A percentile compares a stretch with the other conserved stretches of the same genome.
phyloP scores from a whole-genome alignment of 139 green algal genomes.

The Asterochloris erici region DNA sequence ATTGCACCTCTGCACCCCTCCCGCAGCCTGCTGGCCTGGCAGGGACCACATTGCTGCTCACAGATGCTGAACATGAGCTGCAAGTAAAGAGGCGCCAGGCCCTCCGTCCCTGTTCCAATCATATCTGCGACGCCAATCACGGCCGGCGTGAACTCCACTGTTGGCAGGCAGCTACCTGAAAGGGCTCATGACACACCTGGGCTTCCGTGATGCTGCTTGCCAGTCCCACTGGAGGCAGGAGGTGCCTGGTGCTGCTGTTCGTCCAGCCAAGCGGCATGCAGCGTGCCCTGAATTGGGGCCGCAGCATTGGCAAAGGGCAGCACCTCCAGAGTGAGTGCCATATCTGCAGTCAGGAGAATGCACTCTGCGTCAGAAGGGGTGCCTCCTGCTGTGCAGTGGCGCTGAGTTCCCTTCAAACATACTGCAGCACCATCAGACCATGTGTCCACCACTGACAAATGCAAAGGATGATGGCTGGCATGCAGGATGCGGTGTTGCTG shows the following conservation, averaged over 20 bases:
- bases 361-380: neutral
- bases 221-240: neutral
- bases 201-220: neutral
- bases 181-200: neutral
- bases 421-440: too few relatives aligned
- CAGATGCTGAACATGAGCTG: too few relatives aligned
- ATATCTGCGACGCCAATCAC: neutral
- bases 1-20: too few relatives aligned
- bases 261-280: neutral
- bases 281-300: slow-evolving; percentile 16
- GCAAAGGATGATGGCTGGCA: neutral
- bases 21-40: too few relatives aligned
- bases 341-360: neutral
- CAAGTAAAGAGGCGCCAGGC: too few relatives aligned
- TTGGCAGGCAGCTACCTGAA: neutral
- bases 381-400: neutral
- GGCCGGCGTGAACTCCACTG: neutral
- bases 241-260: neutral
- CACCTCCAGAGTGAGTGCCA: slow-evolving; percentile 32
- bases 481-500: neutral
- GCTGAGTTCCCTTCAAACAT: too few relatives aligned
- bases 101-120: neutral
- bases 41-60: too few relatives aligned
- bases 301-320: slow-evolving; percentile 33
- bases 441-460: neutral